Evolutionary conservation across 2,329 filamentous ascomycete species (phyloP).

Genomic region (Aspergillus sp.): DNA sequence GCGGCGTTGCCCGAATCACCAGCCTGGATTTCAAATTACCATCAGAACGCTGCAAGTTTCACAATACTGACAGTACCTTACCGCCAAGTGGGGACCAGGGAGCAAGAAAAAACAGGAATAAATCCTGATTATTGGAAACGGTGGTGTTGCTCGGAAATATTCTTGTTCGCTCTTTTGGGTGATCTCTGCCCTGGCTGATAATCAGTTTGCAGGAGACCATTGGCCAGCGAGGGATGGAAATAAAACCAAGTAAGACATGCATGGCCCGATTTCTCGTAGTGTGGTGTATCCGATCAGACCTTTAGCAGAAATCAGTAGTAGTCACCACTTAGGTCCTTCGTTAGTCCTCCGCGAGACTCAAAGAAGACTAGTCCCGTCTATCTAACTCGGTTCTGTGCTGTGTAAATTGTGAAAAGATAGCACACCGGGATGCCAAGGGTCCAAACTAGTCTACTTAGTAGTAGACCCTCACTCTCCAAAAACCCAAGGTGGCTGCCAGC

Average conservation of each 20-base stretch:
- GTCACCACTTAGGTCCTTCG: too few relatives aligned
- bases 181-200: neutral
- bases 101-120: neutral
- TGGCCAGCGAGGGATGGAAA: neutral
- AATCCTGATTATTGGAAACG: too few relatives aligned
- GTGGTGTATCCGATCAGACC: neutral
- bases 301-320: neutral
- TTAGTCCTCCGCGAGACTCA: too few relatives aligned
- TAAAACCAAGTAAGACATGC: neutral
- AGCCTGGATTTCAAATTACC: too few relatives aligned
- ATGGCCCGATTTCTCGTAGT: neutral
- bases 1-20: too few relatives aligned
- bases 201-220: neutral
- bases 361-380: too few relatives aligned
- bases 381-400: too few relatives aligned
- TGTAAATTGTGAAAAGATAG: too few relatives aligned
- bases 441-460: neutral
- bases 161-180: too few relatives aligned
- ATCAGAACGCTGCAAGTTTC: neutral
- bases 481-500: too few relatives aligned
- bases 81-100: neutral
- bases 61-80: neutral
- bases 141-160: too few relatives aligned
- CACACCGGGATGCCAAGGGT: neutral
- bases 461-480: too few relatives aligned